Percentiles rank a stretch among this genome's conserved stretches.
Conservation (phyloP, 2,329 filamentous ascomycete species). For the Colletotrichum musae region DNA sequence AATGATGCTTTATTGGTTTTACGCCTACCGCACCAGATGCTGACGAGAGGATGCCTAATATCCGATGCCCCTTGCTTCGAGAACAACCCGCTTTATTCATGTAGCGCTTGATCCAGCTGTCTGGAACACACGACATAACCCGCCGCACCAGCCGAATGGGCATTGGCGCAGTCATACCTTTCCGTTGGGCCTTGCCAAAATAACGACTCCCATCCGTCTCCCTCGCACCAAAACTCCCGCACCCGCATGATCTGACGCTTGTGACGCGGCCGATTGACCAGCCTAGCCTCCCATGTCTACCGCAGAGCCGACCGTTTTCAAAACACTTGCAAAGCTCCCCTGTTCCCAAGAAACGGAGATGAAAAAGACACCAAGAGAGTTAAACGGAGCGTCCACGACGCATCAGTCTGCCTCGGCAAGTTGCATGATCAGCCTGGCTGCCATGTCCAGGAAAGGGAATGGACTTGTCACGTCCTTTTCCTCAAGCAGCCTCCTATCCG, state of each 20-base stretch:
- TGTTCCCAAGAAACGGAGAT: slow-evolving; percentile 22
- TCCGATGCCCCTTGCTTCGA: slow-evolving; percentile 21
- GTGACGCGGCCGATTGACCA: slow-evolving; percentile 25
- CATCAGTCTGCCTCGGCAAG: slow-evolving; percentile 82
- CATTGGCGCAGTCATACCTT: slow-evolving; percentile 8
- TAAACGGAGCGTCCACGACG: slow-evolving; percentile 12
- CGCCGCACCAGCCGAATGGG: slow-evolving; percentile 7
- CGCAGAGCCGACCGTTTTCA: slow-evolving; percentile 32
- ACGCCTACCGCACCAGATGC: slow-evolving; percentile 18
- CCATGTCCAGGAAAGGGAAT: slow-evolving; percentile 96
- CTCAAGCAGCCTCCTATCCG: slow-evolving; percentile 80
- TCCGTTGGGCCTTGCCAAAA: slow-evolving; percentile 18
- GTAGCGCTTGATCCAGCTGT: slow-evolving; percentile 13
- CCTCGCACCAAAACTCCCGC: slow-evolving; percentile 36
- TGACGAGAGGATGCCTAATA: slow-evolving; percentile 21
- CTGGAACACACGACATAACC: slow-evolving; percentile 17
- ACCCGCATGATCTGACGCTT: slow-evolving; percentile 29
- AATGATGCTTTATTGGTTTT: slow-evolving; percentile 26
- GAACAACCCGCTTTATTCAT: slow-evolving; percentile 10
- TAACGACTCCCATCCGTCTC: slow-evolving; percentile 20
- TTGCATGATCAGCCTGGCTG: slow-evolving; percentile 92
- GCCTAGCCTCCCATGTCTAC: slow-evolving; percentile 25
- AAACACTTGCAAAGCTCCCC: slow-evolving; percentile 16
- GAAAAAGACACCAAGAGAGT: slow-evolving; percentile 14
- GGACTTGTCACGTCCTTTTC: slow-evolving; percentile 97